These are phyloP conservation scores for Cicer arietinum DNA, from an alignment of 306 rosid species.

Conservation along the genomic window DNA sequence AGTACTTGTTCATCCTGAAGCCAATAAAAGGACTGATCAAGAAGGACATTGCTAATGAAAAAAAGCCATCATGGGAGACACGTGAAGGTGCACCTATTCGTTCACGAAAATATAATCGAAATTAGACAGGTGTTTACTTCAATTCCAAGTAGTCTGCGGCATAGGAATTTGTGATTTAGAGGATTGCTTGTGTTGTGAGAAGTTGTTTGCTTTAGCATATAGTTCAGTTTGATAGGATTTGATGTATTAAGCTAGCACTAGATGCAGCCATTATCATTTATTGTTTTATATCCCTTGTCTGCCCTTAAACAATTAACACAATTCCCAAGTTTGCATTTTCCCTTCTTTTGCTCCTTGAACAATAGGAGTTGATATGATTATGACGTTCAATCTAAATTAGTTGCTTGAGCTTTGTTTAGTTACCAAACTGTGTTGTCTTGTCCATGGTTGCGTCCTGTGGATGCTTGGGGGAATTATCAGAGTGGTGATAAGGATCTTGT, in stretches of 20 bases:
- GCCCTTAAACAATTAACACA: neutral
- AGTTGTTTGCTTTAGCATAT: constrained; percentile 34
- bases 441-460: no score
- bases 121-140: constrained; percentile 35
- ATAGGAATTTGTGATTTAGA: constrained; percentile 39
- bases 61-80: constrained; percentile 78
- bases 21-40: constrained; percentile 71
- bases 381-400: neutral
- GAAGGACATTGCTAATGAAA: constrained; percentile 66
- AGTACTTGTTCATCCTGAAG: constrained; percentile 71
- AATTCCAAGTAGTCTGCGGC: constrained; percentile 49
- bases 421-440: no score
- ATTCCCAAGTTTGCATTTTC: neutral
- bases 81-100: constrained; percentile 46
- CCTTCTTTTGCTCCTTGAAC: constrained; percentile 1
- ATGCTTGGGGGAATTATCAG: neutral
- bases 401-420: neutral
- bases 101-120: constrained; percentile 1
- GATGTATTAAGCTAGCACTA: constrained; percentile 24
- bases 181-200: constrained; percentile 36
- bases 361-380: neutral
- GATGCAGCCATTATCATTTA: neutral
- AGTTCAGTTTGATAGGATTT: constrained; percentile 34
- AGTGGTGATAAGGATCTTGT: neutral
- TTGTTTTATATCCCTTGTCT: neutral